phyloP scores from a whole-genome alignment of 352 stramenopile genomes.

The Phytophthora hybrid region DNA sequence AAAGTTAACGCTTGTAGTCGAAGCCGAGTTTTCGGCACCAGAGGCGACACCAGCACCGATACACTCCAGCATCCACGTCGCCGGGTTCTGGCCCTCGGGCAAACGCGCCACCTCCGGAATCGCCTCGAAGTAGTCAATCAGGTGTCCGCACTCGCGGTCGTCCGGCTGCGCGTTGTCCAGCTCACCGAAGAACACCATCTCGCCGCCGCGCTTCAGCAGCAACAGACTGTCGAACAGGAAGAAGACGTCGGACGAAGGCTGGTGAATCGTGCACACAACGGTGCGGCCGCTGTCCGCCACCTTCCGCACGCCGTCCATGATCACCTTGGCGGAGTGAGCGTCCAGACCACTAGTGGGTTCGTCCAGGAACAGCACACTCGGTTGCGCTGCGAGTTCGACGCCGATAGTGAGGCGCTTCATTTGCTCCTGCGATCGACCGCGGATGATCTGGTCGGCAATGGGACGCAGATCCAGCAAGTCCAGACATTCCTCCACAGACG shows the following conservation, averaged over 20 bases:
- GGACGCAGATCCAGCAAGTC: too few species aligned
- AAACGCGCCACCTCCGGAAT: constrained; percentile 35
- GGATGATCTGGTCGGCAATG: too few species aligned
- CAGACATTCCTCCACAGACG: too few species aligned
- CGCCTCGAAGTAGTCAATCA: constrained; percentile 53
- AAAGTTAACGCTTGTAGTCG: constrained; percentile 23
- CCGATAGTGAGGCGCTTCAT: too few species aligned
- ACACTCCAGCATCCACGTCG: constrained; percentile 84
- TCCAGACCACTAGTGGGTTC: too few species aligned
- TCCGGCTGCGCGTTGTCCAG: constrained; percentile 11
- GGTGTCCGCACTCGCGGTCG: constrained; percentile 15
- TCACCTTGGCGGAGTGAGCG: too few species aligned
- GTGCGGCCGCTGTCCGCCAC: constrained; percentile 69
- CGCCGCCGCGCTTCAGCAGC: constrained; percentile 73
- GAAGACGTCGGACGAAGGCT: constrained; percentile 38
- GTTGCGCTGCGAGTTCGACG: too few species aligned
- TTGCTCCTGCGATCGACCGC: too few species aligned
- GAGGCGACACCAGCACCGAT: constrained; percentile 44
- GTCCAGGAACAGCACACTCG: too few species aligned
- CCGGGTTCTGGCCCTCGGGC: constrained; percentile 50
- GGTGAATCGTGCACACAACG: constrained; percentile 70
- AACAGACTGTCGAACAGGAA: constrained; percentile 80
- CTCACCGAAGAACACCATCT: constrained; percentile 66
- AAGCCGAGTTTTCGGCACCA: constrained; percentile 6
- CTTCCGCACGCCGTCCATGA: constrained; percentile 46